phyloP scores from a whole-genome alignment of 352 stramenopile species.

The Globisporangium spiculum region DNA sequence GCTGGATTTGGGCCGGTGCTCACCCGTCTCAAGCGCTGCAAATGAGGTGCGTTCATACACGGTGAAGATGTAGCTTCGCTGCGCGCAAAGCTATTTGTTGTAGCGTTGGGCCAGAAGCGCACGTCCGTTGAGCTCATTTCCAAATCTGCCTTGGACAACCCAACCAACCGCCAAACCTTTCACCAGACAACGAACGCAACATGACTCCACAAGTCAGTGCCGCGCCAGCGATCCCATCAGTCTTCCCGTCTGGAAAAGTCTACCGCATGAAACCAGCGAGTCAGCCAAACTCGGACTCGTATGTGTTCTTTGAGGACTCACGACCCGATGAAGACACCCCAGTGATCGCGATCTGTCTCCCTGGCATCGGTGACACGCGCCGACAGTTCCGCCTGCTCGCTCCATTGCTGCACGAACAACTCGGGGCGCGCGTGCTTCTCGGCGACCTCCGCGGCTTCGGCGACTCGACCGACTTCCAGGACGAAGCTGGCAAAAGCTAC shows the following conservation, averaged over 20 bases:
- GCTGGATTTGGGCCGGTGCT: background rate
- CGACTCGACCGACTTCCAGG: slow-evolving; percentile 31
- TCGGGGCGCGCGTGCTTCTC: slow-evolving; percentile 30
- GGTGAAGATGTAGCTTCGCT: background rate
- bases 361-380: slow-evolving; percentile 39
- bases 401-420: slow-evolving; percentile 31
- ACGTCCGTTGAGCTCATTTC: background rate
- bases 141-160: background rate
- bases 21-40: background rate
- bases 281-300: background rate
- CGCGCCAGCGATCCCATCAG: slow-evolving; percentile 1
- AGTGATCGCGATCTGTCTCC: slow-evolving; percentile 34
- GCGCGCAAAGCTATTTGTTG: background rate
- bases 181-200: background rate
- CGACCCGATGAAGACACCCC: slow-evolving; percentile 16
- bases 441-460: slow-evolving; percentile 44
- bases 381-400: slow-evolving; percentile 40
- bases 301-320: slow-evolving; percentile 43
- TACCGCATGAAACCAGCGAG: slow-evolving; percentile 18
- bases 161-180: background rate
- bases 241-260: slow-evolving; percentile 24
- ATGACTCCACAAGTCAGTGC: background rate
- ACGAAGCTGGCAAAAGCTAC: slow-evolving; percentile 13
- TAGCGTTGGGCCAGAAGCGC: background rate
- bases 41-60: background rate